phyloP scores from a whole-genome alignment of 768 basidiomycete genomes.

The Leccinellum luteum region DNA sequence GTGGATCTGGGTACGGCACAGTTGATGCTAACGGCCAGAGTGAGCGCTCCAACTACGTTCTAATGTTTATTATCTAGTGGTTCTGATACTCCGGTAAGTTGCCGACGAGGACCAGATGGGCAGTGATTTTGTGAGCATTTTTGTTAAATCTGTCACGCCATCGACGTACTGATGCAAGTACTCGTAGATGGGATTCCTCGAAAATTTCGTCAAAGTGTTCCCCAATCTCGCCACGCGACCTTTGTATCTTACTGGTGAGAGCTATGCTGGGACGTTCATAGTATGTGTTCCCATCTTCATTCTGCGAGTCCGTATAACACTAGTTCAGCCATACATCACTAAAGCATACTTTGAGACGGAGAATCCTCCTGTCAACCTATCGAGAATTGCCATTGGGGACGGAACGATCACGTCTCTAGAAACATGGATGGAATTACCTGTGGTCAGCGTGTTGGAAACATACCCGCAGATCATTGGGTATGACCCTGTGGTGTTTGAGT shows the following conservation, averaged over 20 bases:
- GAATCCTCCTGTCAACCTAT: conserved; percentile 63
- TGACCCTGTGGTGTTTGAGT: conserved; percentile 61
- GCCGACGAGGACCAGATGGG: conserved; percentile 65
- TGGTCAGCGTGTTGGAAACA: conserved; percentile 62
- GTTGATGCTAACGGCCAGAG: conserved; percentile 57
- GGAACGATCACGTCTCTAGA: conserved; percentile 50
- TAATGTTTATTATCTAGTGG: not conserved
- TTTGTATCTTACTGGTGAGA: conserved; percentile 68
- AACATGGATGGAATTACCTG: conserved; percentile 51
- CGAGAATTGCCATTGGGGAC: conserved; percentile 68
- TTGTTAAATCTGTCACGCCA: not conserved
- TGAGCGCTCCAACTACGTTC: conserved; percentile 23
- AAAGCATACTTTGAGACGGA: conserved; percentile 61
- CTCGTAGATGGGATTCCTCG: conserved; percentile 62
- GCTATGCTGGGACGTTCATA: conserved; percentile 71
- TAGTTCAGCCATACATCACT: conserved; percentile 67
- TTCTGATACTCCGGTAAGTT: conserved; percentile 32
- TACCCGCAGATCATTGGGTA: conserved; percentile 76
- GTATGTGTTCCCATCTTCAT: conserved; percentile 39
- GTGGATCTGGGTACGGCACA: conserved; percentile 65
- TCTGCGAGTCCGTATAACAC: not conserved
- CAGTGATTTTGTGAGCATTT: conserved; percentile 37
- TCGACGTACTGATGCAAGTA: not conserved
- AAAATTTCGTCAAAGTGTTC: conserved; percentile 71
- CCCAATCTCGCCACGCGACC: conserved; percentile 65